Base-by-base conservation (phyloP, 2,329 filamentous ascomycete genomes). In the Verticillium isaacii region DNA sequence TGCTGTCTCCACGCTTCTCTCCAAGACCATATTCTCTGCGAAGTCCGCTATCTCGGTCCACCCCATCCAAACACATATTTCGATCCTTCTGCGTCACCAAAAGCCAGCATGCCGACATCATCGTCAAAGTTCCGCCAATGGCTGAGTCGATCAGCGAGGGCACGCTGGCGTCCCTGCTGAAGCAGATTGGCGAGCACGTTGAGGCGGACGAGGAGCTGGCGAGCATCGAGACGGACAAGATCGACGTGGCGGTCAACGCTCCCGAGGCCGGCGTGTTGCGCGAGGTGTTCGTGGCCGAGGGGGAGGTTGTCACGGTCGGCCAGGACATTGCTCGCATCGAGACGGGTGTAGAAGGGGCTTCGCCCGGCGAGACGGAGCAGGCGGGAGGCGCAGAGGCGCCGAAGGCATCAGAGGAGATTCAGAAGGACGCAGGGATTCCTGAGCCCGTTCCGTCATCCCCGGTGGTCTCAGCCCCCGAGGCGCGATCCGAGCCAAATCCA, bases 141-240 rank as follows among this genome's bases (percentile, higher is more conserved):
- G 71, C 71, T 34, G 71, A 73, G 66, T 73, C 71, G 23, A 72
- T 73, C 32, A 72, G 60, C 58, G 71, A 73, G 32, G 71, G 72
- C 57, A 73, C 72, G 23, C 32, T 73, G 1, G 54, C 66, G 1
- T 66, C 66, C 37, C 54, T 73, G 29, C 56, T 63, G 32, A 73
- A 72, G 63, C 68, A 72, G 63, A 59, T 73, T 3, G 71, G 71
- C 54, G 71, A 73, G 36, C 62, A 60, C 29, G 65, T 73, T 19
- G 71, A 73, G 50, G 66, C 65, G 32, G 71, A 73, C 54, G 71
- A 73, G 56, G 71, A 73, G 57, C 64, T 73, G 23, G 71, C 70
- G 23, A 73, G 66, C 60, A 72, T 73, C 61, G 71, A 73, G 64
- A 73, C 71, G 1, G 71, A 73, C 66, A 73, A 73, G 68, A 73